A percentile compares a stretch with the other conserved stretches of the same genome.
Evolutionary conservation across 2,329 filamentous ascomycete species (phyloP).

Genomic region (Colletotrichum phormii): DNA sequence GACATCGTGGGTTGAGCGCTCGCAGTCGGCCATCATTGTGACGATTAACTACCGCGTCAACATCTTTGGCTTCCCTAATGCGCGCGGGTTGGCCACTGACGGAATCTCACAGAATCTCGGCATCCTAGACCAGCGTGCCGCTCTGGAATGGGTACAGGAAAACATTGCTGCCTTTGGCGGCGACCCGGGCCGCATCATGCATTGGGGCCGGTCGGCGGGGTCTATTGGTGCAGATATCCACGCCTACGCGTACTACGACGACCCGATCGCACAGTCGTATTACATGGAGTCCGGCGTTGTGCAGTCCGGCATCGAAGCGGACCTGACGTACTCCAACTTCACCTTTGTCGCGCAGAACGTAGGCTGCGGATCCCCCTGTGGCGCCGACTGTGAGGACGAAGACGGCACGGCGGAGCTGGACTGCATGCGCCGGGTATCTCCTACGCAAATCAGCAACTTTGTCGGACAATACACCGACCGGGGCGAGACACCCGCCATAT

Average conservation of each 20-base stretch:
- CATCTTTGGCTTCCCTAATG: slow-evolving; percentile 39
- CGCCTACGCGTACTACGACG: slow-evolving; percentile 56
- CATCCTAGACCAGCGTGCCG: slow-evolving; percentile 35
- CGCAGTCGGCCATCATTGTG: slow-evolving; percentile 46
- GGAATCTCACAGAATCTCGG: slow-evolving; percentile 34
- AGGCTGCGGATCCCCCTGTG: slow-evolving; percentile 46
- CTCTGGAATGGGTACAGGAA: slow-evolving; percentile 38
- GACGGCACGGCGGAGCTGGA: slow-evolving; percentile 44
- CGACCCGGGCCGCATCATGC: slow-evolving; percentile 48
- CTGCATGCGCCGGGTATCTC: slow-evolving; percentile 50
- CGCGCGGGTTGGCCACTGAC: slow-evolving; percentile 23
- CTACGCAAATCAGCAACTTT: slow-evolving; percentile 46
- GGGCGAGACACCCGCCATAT: slow-evolving; percentile 38
- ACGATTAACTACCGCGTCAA: slow-evolving; percentile 37
- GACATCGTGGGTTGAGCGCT: slow-evolving; percentile 53
- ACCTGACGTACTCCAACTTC: slow-evolving; percentile 46
- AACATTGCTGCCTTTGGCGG: slow-evolving; percentile 37
- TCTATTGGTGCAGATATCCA: slow-evolving; percentile 53
- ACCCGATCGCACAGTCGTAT: slow-evolving; percentile 56
- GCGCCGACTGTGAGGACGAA: slow-evolving; percentile 15
- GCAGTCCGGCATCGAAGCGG: slow-evolving; percentile 43
- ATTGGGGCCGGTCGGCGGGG: slow-evolving; percentile 62
- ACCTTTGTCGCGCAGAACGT: slow-evolving; percentile 48
- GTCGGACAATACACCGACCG: slow-evolving; percentile 44
- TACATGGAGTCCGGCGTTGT: slow-evolving; percentile 55